These are phyloP conservation scores for Pseudogymnoascus pannorum DNA, from an alignment of 2,329 filamentous ascomycete genomes.

Conservation along the genomic window DNA sequence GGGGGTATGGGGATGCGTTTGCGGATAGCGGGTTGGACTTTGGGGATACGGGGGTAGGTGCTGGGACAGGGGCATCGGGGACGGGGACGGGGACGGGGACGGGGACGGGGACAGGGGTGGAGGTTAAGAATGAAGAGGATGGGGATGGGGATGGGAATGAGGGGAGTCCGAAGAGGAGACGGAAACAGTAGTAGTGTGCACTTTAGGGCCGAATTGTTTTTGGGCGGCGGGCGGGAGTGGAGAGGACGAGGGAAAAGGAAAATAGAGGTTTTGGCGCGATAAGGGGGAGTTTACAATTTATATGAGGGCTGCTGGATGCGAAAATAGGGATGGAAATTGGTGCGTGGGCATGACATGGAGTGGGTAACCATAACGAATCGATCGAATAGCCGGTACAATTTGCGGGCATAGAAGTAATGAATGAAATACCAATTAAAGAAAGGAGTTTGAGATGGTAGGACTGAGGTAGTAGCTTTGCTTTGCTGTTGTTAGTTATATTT, in stretches of 20 bases:
- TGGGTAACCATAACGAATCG: not conserved
- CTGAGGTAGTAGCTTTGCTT: not conserved
- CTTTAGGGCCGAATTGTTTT: not conserved
- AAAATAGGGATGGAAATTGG: not conserved
- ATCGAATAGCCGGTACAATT: not conserved
- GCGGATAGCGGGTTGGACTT: not conserved
- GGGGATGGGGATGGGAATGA: not conserved
- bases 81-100: too few relatives aligned
- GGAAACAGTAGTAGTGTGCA: not conserved
- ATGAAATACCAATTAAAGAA: not conserved
- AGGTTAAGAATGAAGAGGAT: not conserved
- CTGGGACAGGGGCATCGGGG: too few relatives aligned
- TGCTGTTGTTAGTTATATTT: too few relatives aligned
- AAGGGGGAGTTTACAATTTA: not conserved
- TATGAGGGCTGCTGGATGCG: not conserved
- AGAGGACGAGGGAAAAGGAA: not conserved
- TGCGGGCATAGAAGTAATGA: constrained; percentile 1
- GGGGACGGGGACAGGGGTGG: not conserved
- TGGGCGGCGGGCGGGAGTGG: too few relatives aligned
- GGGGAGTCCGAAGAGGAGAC: constrained; percentile 5
- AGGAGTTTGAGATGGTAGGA: too few relatives aligned
- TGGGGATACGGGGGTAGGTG: not conserved
- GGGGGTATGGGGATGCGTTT: not conserved
- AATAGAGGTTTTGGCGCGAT: not conserved
- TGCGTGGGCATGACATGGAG: not conserved